phyloP scores from a whole-genome alignment of 495 filamentous ascomycete genomes.

The Stereocaulon alpinum region DNA sequence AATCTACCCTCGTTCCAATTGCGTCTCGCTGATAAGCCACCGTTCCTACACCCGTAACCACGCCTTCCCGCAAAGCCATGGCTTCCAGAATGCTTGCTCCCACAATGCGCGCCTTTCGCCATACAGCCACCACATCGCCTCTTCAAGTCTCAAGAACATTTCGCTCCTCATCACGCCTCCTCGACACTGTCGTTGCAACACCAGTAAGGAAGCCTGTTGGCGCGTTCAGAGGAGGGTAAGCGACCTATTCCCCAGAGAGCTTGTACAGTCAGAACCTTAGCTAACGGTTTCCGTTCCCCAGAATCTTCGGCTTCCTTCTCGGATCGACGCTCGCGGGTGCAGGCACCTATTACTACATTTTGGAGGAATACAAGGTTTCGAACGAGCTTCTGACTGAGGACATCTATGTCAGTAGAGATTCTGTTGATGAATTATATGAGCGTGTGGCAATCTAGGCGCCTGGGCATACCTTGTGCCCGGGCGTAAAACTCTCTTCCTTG shows the following conservation, averaged over 20 bases:
- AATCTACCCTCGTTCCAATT: background rate
- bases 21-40: background rate
- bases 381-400: conserved; percentile 94
- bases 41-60: background rate
- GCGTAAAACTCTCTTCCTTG: background rate
- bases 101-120: conserved; percentile 12
- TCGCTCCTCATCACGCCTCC: conserved; percentile 11
- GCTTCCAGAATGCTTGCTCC: conserved; percentile 4
- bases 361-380: conserved; percentile 85
- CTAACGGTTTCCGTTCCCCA: conserved; percentile 26
- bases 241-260: background rate
- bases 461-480: background rate
- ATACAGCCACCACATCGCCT: background rate
- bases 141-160: conserved; percentile 5
- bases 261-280: background rate
- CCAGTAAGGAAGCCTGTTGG: conserved; percentile 75
- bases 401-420: conserved; percentile 66
- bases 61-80: background rate
- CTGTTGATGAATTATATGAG: conserved; percentile 17
- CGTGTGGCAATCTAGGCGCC: conserved; percentile 16
- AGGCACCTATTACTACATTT: conserved; percentile 79
- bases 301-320: conserved; percentile 87
- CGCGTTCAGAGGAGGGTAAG: conserved; percentile 82
- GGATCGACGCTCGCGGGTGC: conserved; percentile 70
- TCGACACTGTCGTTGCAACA: conserved; percentile 32